A percentile compares a stretch with the other conserved stretches of the same genome.
These are phyloP conservation scores for Thraustochytrium sp. DNA, from an alignment of 352 stramenopile genomes.

Conservation along the genomic window DNA sequence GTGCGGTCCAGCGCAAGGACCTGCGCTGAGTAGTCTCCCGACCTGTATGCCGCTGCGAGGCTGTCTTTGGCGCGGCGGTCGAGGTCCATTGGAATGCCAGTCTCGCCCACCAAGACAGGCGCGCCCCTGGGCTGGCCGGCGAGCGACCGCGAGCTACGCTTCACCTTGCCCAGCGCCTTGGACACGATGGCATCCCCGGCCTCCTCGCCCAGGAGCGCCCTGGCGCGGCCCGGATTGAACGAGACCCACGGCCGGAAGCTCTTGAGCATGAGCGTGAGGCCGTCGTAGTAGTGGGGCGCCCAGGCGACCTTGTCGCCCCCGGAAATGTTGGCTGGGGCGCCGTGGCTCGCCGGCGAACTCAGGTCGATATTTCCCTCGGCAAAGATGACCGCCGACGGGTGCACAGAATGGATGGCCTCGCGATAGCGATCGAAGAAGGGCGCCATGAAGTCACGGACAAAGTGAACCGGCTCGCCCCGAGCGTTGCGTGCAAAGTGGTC, in stretches of 20 bases:
- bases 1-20: constrained; percentile 67
- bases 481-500: constrained; percentile 60
- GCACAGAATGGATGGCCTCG: constrained; percentile 58
- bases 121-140: constrained; percentile 58
- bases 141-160: not conserved
- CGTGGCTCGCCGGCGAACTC: constrained; percentile 14
- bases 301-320: not conserved
- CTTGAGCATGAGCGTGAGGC: constrained; percentile 67
- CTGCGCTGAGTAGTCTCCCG: constrained; percentile 58
- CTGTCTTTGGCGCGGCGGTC: constrained; percentile 50
- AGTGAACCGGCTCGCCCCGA: constrained; percentile 53
- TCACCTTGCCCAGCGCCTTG: not conserved
- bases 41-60: constrained; percentile 50
- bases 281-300: constrained; percentile 76
- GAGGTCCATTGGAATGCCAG: constrained; percentile 64
- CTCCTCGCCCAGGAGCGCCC: constrained; percentile 60
- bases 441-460: constrained; percentile 69
- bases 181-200: not conserved
- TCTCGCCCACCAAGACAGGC: constrained; percentile 63
- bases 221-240: constrained; percentile 61
- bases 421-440: constrained; percentile 55
- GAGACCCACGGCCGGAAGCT: constrained; percentile 67
- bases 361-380: constrained; percentile 54
- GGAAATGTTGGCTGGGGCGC: not conserved
- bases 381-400: constrained; percentile 67